phyloP scores from a whole-genome alignment of 179 eudicot species.

The Drosera spatulata region DNA sequence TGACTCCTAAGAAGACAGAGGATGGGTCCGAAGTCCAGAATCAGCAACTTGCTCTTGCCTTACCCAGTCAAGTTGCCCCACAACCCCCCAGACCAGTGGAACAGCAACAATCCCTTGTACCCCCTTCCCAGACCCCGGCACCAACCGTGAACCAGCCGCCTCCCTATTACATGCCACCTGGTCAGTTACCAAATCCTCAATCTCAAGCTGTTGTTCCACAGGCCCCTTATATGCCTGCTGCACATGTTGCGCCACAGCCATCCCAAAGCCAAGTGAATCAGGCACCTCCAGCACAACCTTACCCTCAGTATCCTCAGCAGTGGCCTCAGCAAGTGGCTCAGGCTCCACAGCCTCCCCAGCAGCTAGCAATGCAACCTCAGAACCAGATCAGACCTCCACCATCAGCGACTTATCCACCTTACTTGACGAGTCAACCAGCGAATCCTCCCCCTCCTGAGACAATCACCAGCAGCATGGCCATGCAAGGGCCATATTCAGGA shows the following conservation, averaged over 20 bases:
- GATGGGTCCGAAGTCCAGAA: slow-evolving; percentile 40
- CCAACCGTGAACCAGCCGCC: slow-evolving; percentile 4
- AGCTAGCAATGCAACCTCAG: slow-evolving; percentile 36
- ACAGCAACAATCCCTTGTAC: slow-evolving; percentile 39
- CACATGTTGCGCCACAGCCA: slow-evolving; percentile 32
- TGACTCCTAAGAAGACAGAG: slow-evolving; percentile 36
- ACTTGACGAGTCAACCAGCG: slow-evolving; percentile 46
- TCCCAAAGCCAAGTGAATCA: slow-evolving; percentile 46
- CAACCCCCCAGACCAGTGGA: slow-evolving; percentile 22
- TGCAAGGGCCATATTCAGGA: slow-evolving; percentile 42
- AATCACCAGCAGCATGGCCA: slow-evolving; percentile 5
- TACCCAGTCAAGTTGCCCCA: slow-evolving; percentile 57
- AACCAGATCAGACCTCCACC: slow-evolving; percentile 39
- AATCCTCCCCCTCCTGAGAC: slow-evolving; percentile 43
- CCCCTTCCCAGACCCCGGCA: slow-evolving; percentile 15
- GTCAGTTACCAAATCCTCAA: slow-evolving; percentile 31
- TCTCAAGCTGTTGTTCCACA: slow-evolving; percentile 32
- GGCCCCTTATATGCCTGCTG: slow-evolving; percentile 40
- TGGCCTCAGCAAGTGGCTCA: slow-evolving; percentile 49
- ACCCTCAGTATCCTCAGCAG: slow-evolving; percentile 65
- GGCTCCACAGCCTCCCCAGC: slow-evolving; percentile 34
- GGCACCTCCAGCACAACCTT: slow-evolving; percentile 29
- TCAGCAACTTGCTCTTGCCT: slow-evolving; percentile 84
- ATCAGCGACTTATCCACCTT: slow-evolving; percentile 41
- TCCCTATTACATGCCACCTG: slow-evolving; percentile 44